Evolutionary conservation across 2,329 filamentous ascomycete species (phyloP), one percentile per base, ranked within the genome.

Genomic region (Madurella fahalii): DNA sequence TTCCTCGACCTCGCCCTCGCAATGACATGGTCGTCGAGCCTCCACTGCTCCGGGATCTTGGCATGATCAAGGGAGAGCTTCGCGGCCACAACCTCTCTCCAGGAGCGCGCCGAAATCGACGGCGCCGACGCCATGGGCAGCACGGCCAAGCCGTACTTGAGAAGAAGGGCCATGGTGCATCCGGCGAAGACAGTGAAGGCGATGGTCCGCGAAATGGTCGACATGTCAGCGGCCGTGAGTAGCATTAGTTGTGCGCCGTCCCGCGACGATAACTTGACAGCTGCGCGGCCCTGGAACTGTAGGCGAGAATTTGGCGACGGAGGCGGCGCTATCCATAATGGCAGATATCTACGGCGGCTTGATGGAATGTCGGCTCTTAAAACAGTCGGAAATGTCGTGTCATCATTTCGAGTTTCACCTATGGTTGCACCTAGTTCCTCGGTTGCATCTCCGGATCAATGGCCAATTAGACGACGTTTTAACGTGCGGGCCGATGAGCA

Each of bases 21-120:
- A 12, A 63, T 40, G 0, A 65, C 30, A 15, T 65, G 61, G 17
- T 31, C 13, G 0, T 44, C 25, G 7, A 67, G 47, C n/a, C 53
- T 59, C 65, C 64, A 67, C 20, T 59, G 37, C 0, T 45, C 32
- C 2, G 37, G 52, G 2, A 67, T 66, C 18, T 58, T 61, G 31
- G 57, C 49, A n/a, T 40, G 31, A 18, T 52, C 41, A 2, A 8
- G 16, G 3, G 9, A 13, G 9, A 40, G 49, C 18, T 52, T 52
- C 15, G 31, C 32, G 17, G 30, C 32, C n/a, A 25, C 52, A 16
- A 45, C 25, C 32, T 40, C 40, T 20, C 9, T 37, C 34, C 34
- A 37, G 34, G 9, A 9, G 34, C 9, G 9, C 13, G 34, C 34
- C 11, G 34, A 37, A 37, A 4, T 11, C 2, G 9, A 37, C 9